Conservation (phyloP, 1,139 yeast genomes). For the Taphrina communis region DNA sequence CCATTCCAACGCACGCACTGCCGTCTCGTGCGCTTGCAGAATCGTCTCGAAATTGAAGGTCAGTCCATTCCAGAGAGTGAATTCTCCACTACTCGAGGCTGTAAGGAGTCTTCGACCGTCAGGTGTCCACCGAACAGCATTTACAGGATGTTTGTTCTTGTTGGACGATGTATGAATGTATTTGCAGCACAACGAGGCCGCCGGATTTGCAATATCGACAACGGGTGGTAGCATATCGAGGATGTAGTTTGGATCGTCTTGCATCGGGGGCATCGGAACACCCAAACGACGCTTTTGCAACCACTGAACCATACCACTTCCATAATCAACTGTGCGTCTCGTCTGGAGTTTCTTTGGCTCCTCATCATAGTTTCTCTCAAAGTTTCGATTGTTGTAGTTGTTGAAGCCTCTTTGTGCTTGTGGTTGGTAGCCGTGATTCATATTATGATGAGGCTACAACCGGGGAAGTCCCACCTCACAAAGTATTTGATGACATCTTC, state of each 20-base stretch:
- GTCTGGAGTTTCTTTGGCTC: slow-evolving; percentile 34
- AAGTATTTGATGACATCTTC: not conserved
- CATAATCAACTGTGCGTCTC: slow-evolving; percentile 86
- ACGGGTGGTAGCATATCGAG: slow-evolving; percentile 69
- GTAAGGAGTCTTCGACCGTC: slow-evolving; percentile 90
- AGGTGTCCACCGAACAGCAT: slow-evolving; percentile 93
- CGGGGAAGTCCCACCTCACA: not conserved
- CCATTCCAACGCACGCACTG: slow-evolving; percentile 78
- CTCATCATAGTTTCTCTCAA: slow-evolving; percentile 22
- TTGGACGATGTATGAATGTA: slow-evolving; percentile 90
- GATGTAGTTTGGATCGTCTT: slow-evolving; percentile 80
- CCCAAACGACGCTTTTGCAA: slow-evolving; percentile 51
- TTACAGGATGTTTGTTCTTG: slow-evolving; percentile 89
- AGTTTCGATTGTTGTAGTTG: slow-evolving; percentile 31
- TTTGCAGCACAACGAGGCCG: slow-evolving; percentile 71
- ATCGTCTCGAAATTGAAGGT: slow-evolving; percentile 95
- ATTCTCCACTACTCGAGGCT: slow-evolving; percentile 92
- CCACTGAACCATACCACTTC: slow-evolving; percentile 80
- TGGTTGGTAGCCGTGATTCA: slow-evolving; percentile 26
- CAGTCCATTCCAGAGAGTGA: slow-evolving; percentile 95
- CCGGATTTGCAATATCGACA: slow-evolving; percentile 61
- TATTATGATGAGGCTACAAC: not conserved
- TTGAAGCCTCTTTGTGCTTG: slow-evolving; percentile 16
- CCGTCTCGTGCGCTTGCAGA: slow-evolving; percentile 94
- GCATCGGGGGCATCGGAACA: slow-evolving; percentile 58